Evolutionary conservation across 768 basidiomycete species (phyloP), one percentile per base, ranked within the genome.

Genomic region (Botryobasidium botryosum): DNA sequence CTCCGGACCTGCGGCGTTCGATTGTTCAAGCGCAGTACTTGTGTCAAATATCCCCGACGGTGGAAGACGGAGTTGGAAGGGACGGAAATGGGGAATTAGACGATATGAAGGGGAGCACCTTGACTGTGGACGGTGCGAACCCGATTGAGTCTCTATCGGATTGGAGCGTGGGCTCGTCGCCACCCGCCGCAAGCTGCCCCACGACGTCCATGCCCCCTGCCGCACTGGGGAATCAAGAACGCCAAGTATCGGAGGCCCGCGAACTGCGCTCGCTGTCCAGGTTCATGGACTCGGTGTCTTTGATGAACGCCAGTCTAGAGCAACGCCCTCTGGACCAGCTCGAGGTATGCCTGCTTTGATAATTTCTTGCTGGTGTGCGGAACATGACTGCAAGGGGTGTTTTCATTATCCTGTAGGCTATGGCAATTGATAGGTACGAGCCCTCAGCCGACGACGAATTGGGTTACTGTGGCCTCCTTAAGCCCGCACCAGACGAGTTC

Each of bases 1-100:
- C 53, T 35, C 56, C 62, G 51, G 86, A 90, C 64, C 64, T 90
- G 38, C 66, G 86, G 47, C 66, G 67, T 50, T 65, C 72, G 18
- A 75, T 87, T 49, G 68, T 69, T 53, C 58, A 68, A 42, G 63
- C 86, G 44, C 79, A 87, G 61, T 60, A 77, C 47, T 39, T 45
- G 41, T 44, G 48, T 18, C 32, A n/a, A 17, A 31, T 32, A n/a
- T n/a, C n/a, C n/a, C n/a, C n/a, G n/a, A n/a, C n/a, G n/a, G n/a
- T n/a, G n/a, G 53, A 57, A 31, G 36, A 51, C 7, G 23, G 38
- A 18, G 40, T 32, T 23, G 44, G 21, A 21, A 26, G n/a, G n/a
- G n/a, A n/a, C n/a, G n/a, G n/a, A n/a, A n/a, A n/a, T n/a, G n/a
- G n/a, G n/a, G n/a, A n/a, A n/a, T n/a, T n/a, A n/a, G n/a, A n/a